phyloP scores from a whole-genome alignment of 352 stramenopile species.

The Phytophthora tentaculata region DNA sequence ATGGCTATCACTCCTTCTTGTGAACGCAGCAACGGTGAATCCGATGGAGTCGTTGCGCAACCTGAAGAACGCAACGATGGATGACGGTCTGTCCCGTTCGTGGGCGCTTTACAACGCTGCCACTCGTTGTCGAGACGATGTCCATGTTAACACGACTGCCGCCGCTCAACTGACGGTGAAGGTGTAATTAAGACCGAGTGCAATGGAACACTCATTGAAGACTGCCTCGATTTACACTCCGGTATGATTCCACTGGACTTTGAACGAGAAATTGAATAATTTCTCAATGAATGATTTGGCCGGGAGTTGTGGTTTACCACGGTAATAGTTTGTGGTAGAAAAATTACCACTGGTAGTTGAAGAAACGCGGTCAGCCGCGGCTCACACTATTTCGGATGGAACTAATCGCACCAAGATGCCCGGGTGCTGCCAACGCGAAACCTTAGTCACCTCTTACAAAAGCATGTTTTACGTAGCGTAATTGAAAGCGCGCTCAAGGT shows the following conservation, averaged over 20 bases:
- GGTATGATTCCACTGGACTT: not conserved
- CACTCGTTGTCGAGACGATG: conserved; percentile 37
- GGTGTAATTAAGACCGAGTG: not conserved
- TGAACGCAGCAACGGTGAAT: conserved; percentile 72
- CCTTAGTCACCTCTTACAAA: not conserved
- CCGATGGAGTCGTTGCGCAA: conserved; percentile 52
- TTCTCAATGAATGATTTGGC: not conserved
- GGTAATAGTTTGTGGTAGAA: too few species aligned
- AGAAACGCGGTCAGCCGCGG: not conserved
- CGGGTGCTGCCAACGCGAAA: not conserved
- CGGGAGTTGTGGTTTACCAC: not conserved
- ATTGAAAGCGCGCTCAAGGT: too few species aligned
- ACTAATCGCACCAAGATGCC: not conserved
- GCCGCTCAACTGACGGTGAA: not conserved
- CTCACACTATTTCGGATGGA: not conserved
- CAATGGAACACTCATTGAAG: conserved; percentile 7
- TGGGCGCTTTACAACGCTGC: conserved; percentile 81
- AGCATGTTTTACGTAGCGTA: too few species aligned
- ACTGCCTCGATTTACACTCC: not conserved
- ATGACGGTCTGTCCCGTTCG: conserved; percentile 67
- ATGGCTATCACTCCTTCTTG: conserved; percentile 73
- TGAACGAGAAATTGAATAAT: not conserved
- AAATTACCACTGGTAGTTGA: too few species aligned
- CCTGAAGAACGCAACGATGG: conserved; percentile 59
- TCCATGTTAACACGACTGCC: not conserved